phyloP scores from a whole-genome alignment of 805 yeast genomes.

The Metschnikowia lachancei region DNA sequence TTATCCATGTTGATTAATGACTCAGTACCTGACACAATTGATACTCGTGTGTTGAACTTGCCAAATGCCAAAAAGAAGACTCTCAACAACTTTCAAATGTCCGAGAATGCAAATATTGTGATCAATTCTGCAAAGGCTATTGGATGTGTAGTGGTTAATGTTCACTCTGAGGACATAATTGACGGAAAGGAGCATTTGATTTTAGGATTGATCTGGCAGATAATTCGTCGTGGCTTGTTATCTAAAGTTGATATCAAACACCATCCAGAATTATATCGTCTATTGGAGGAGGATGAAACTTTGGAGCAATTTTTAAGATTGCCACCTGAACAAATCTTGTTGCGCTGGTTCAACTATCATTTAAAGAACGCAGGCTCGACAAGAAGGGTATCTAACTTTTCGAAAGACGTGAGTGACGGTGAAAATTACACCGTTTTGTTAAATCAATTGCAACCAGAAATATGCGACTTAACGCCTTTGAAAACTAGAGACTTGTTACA shows the following conservation, averaged over 20 bases:
- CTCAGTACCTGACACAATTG: slow-evolving; percentile 97
- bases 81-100: slow-evolving; percentile 90
- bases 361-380: slow-evolving; percentile 88
- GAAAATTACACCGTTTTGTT: slow-evolving; percentile 89
- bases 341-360: slow-evolving; percentile 97
- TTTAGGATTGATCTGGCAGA: slow-evolving; percentile 93
- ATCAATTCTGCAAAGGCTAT: slow-evolving; percentile 98
- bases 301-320: slow-evolving; percentile 92
- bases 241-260: slow-evolving; percentile 92
- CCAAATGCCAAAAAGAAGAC: slow-evolving; percentile 72
- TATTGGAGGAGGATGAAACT: slow-evolving; percentile 94
- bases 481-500: slow-evolving; percentile 68
- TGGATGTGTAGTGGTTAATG: slow-evolving; percentile 97
- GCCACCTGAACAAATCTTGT: slow-evolving; percentile 94
- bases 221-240: slow-evolving; percentile 91
- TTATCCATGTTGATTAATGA: slow-evolving; percentile 92
- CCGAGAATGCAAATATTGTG: slow-evolving; percentile 95
- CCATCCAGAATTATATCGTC: slow-evolving; percentile 94
- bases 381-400: slow-evolving; percentile 82
- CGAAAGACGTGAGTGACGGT: slow-evolving; percentile 88
- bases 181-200: slow-evolving; percentile 93
- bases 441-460: slow-evolving; percentile 81
- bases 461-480: slow-evolving; percentile 80
- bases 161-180: slow-evolving; percentile 90
- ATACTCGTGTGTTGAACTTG: slow-evolving; percentile 90